Base-by-base conservation (phyloP, 441 rosid species). In the Biscutella auriculata region DNA sequence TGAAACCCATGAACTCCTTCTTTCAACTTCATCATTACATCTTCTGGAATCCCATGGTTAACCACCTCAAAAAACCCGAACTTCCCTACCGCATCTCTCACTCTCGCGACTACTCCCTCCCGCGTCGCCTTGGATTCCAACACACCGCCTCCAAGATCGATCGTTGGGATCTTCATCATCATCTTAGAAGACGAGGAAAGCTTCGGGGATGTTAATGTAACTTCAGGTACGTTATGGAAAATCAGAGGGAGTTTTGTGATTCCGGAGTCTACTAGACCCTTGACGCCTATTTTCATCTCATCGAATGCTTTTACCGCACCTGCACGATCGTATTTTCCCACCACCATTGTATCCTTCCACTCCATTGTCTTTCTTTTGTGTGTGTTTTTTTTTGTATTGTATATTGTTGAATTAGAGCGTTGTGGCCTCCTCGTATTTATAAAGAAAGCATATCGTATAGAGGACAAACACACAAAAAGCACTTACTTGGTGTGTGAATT, bases 261-360 rank as follows among this genome's bases (percentile, higher is more conserved):
- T 5, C 76, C 78, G 29, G 74, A 49, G 45, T 73, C 78, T 0
- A 68, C 66, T 9, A 77, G 60, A 7, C 82, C 82, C 40, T 71
- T 77, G 1, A 77, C 78, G 2, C 78, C 78, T 2, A 63, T 37
- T 65, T 77, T 76, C 9, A 68, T 57, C 9, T 68, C 76, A 52
- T 73, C 81, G n/a, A 77, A 71, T 39, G 72, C 77, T 42, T 64
- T 63, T 12, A 67, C 29, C 39, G 70, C 75, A 6, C 48, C 32
- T 9, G 25, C 46, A 34, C 72, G 58, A 27, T 71, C 60, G 21
- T 50, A 37, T 40, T 16, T 29, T 17, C 17, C 28, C 44, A 2
- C 23, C 44, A n/a, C n/a, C n/a, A n/a, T n/a, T n/a, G n/a, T n/a
- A n/a, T n/a, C n/a, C n/a, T n/a, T n/a, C n/a, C n/a, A n/a, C n/a